phyloP scores from a whole-genome alignment of 2,329 filamentous ascomycete genomes.

The Microcyclospora pomicola region DNA sequence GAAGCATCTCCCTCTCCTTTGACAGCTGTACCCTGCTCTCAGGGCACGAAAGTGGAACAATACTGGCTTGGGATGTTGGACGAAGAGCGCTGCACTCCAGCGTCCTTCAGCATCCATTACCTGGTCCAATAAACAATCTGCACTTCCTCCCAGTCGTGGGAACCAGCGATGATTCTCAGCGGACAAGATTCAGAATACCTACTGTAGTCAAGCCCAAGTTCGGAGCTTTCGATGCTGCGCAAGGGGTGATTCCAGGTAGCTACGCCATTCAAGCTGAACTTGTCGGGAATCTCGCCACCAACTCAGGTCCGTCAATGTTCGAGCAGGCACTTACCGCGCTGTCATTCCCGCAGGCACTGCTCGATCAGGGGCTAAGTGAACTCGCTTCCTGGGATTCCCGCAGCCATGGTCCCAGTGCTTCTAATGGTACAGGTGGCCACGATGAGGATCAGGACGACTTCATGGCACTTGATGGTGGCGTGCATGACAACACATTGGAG shows the following conservation, averaged over 20 bases:
- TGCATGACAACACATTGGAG: constrained; percentile 6
- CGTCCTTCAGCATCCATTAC: constrained; percentile 48
- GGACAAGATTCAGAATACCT: constrained; percentile 35
- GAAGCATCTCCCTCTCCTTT: constrained; percentile 61
- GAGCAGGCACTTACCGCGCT: constrained; percentile 29
- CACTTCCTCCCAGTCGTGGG: constrained; percentile 52
- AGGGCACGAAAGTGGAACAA: constrained; percentile 66
- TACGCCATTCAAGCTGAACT: constrained; percentile 56
- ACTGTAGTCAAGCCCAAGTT: constrained; percentile 70
- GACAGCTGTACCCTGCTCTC: constrained; percentile 70
- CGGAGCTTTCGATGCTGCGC: constrained; percentile 32
- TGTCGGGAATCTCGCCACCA: constrained; percentile 16
- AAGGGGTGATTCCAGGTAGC: constrained; percentile 34
- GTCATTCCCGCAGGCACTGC: constrained; percentile 25
- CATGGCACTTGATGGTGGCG: constrained; percentile 21
- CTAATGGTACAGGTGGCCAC: constrained; percentile 3
- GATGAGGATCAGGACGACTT: constrained; percentile 22
- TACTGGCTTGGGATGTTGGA: constrained; percentile 68
- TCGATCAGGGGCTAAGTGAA: constrained; percentile 23
- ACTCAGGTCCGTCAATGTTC: constrained; percentile 20
- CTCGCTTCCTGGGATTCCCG: constrained; percentile 19
- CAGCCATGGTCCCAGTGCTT: constrained; percentile 18
- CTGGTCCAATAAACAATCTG: constrained; percentile 71
- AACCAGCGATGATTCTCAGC: constrained; percentile 21
- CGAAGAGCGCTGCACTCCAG: constrained; percentile 54